phyloP scores from a whole-genome alignment of 805 yeast genomes.

The Teunomyces pallodes region DNA sequence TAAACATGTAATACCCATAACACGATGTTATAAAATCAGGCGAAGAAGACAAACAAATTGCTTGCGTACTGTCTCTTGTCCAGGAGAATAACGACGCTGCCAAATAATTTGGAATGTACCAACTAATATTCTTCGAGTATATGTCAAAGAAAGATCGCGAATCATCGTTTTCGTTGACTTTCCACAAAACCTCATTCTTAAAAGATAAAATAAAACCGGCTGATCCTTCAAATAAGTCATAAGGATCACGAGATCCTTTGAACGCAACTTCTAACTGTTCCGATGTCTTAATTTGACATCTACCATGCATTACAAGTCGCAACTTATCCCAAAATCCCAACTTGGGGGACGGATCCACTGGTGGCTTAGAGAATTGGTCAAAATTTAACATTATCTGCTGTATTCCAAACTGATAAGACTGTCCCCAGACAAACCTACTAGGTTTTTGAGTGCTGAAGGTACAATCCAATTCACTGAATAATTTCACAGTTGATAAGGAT shows the following conservation, averaged over 20 bases:
- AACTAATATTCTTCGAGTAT: conserved; percentile 57
- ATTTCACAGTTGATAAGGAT: conserved; percentile 72
- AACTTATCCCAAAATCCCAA: conserved; percentile 94
- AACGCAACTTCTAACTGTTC: conserved; percentile 55
- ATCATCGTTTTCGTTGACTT: conserved; percentile 64
- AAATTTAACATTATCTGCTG: conserved; percentile 75
- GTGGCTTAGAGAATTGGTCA: conserved; percentile 86
- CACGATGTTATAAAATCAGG: conserved; percentile 42
- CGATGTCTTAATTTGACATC: conserved; percentile 46
- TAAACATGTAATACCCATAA: conserved; percentile 48
- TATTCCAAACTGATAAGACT: conserved; percentile 78
- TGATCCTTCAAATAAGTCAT: conserved; percentile 58
- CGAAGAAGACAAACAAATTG: conserved; percentile 48
- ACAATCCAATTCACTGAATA: conserved; percentile 60
- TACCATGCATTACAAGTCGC: conserved; percentile 73
- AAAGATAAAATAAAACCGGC: conserved; percentile 81
- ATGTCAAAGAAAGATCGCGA: conserved; percentile 67
- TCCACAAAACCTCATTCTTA: conserved; percentile 56
- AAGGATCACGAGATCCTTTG: conserved; percentile 81
- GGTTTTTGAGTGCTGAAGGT: conserved; percentile 54
- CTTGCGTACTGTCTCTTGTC: conserved; percentile 48
- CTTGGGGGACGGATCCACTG: conserved; percentile 79
- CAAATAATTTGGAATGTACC: conserved; percentile 75
- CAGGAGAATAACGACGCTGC: conserved; percentile 51
- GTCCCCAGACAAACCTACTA: conserved; percentile 79